Percentiles rank a stretch among this genome's conserved stretches.
Conservation (phyloP, 2,329 filamentous ascomycete genomes). For the Claviceps purpurea region DNA sequence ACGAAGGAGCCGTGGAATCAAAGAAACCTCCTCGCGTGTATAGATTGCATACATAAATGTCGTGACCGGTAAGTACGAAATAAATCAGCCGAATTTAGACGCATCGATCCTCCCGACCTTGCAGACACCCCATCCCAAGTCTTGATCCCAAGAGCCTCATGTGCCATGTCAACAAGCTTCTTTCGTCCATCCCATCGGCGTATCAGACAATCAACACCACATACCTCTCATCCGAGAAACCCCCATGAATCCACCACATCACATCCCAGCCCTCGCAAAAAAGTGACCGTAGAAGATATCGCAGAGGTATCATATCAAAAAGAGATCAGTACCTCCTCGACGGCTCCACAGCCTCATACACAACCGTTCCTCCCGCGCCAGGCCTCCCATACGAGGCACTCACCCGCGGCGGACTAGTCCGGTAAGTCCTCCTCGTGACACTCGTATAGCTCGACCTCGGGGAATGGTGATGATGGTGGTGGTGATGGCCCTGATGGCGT, state of each 20-base stretch:
- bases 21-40: no score
- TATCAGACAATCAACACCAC: neutral
- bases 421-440: slow-evolving; percentile 23
- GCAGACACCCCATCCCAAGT: no score
- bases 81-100: no score
- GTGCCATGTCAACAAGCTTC: no score
- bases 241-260: neutral
- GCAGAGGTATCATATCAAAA: neutral
- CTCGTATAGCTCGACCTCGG: slow-evolving; percentile 31
- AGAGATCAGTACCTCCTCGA: neutral
- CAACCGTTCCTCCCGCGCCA: slow-evolving; percentile 10
- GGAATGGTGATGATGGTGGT: slow-evolving; percentile 19
- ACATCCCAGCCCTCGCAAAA: neutral
- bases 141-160: no score
- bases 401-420: slow-evolving; percentile 29
- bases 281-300: neutral
- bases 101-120: no score
- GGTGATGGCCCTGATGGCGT: slow-evolving; percentile 20
- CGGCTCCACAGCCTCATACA: neutral
- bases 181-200: neutral
- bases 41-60: no score
- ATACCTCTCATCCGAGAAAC: neutral
- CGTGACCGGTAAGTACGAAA: no score
- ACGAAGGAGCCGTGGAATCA: no score
- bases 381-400: slow-evolving; percentile 17